A percentile compares a stretch with the other conserved stretches of the same genome.
phyloP scores from a whole-genome alignment of 2,329 filamentous ascomycete species.

The Rugonectria rugulosa region DNA sequence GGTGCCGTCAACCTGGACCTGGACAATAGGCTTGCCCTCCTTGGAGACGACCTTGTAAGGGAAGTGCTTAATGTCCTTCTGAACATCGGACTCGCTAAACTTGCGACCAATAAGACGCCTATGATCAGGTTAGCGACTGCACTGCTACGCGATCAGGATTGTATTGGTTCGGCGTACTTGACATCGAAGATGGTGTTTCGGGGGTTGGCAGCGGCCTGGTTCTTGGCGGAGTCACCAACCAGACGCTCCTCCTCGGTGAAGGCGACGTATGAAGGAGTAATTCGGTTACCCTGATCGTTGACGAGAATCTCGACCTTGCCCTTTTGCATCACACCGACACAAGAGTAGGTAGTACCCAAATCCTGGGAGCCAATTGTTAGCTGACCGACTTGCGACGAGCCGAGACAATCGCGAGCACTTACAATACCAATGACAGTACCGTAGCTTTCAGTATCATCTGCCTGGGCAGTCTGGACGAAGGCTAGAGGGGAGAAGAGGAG shows the following conservation, averaged over 20 bases:
- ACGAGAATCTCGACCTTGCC: slow-evolving; percentile 95
- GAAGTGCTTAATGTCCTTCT: slow-evolving; percentile 97
- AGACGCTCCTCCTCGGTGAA: slow-evolving; percentile 97
- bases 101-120: slow-evolving; percentile 88
- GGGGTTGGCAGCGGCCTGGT: slow-evolving; percentile 86
- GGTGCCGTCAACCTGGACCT: slow-evolving; percentile 71
- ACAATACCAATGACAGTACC: slow-evolving; percentile 94
- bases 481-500: slow-evolving; percentile 88
- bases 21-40: slow-evolving; percentile 87
- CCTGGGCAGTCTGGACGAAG: slow-evolving; percentile 79
- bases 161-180: slow-evolving; percentile 71
- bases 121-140: slow-evolving; percentile 29
- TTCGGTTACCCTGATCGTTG: slow-evolving; percentile 97
- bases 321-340: slow-evolving; percentile 95
- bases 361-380: slow-evolving; percentile 54
- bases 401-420: slow-evolving; percentile 43
- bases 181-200: slow-evolving; percentile 79
- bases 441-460: slow-evolving; percentile 78
- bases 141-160: not conserved
- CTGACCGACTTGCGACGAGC: slow-evolving; percentile 3
- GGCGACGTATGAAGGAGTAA: slow-evolving; percentile 93
- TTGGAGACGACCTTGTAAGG: slow-evolving; percentile 93
- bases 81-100: slow-evolving; percentile 83
- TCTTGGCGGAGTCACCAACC: slow-evolving; percentile 97
- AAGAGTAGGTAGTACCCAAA: slow-evolving; percentile 88